Percentiles rank a stretch among this genome's conserved stretches.
These are phyloP conservation scores for Colletotrichum aenigma DNA, from an alignment of 2,329 filamentous ascomycete genomes.

Conservation along the genomic window DNA sequence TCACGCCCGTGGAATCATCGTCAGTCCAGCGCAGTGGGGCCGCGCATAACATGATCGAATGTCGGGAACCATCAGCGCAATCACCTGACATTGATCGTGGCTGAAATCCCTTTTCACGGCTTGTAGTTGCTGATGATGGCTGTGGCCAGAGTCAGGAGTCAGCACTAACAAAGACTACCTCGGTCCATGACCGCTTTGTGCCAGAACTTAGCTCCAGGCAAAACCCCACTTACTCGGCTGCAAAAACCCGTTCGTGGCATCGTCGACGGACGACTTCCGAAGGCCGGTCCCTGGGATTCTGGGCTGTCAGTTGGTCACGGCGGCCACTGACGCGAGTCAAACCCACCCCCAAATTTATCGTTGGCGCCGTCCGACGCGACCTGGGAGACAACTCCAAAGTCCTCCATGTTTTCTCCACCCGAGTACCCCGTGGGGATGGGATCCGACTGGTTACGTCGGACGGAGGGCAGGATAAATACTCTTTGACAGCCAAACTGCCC, in stretches of 20 bases:
- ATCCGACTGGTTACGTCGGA: conserved; percentile 5
- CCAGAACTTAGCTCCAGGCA: neutral
- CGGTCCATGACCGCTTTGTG: neutral
- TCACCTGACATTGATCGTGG: neutral
- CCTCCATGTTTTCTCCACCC: conserved; percentile 15
- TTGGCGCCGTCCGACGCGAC: neutral
- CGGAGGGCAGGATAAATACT: conserved; percentile 14
- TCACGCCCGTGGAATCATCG: neutral
- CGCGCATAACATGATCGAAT: neutral
- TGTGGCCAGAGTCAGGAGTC: neutral
- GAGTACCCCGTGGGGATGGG: conserved; percentile 12
- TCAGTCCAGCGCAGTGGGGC: neutral
- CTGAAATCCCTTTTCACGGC: neutral
- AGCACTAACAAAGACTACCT: neutral
- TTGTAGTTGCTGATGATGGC: neutral
- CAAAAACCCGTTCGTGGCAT: neutral
- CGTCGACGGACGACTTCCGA: conserved; percentile 17
- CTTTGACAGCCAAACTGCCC: neutral
- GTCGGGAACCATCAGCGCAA: neutral
- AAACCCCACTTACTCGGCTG: neutral
- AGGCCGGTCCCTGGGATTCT: neutral
- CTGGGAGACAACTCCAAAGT: neutral
- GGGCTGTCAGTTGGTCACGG: neutral
- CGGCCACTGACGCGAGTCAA: conserved; percentile 10
- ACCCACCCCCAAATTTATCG: neutral